A percentile compares a stretch with the other conserved stretches of the same genome.
Conservation (phyloP, 2,329 filamentous ascomycete species). For the Alternaria sp. region DNA sequence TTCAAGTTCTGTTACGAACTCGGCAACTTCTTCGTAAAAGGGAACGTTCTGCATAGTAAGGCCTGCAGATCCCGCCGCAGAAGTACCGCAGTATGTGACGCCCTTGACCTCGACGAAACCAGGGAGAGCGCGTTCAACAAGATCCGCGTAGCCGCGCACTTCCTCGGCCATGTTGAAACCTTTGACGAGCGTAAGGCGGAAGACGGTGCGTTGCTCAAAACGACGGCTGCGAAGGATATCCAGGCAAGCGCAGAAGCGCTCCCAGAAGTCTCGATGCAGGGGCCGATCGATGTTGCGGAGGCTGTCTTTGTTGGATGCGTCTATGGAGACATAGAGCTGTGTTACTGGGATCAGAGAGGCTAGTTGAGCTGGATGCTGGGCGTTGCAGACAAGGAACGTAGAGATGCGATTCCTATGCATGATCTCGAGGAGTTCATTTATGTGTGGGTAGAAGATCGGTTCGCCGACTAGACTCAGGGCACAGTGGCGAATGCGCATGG, state of each 20-base stretch:
- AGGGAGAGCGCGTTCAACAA: conserved; percentile 84
- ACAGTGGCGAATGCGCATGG: conserved; percentile 92
- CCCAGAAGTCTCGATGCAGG: conserved; percentile 96
- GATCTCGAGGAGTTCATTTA: conserved; percentile 88
- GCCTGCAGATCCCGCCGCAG: conserved; percentile 81
- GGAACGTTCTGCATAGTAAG: conserved; percentile 98
- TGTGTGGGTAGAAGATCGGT: conserved; percentile 98
- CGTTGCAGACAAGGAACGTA: conserved; percentile 95
- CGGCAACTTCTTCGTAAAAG: conserved; percentile 88
- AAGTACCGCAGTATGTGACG: conserved; percentile 95
- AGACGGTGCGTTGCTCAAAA: conserved; percentile 88
- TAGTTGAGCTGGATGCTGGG: conserved; percentile 92
- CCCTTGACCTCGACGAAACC: conserved; percentile 97
- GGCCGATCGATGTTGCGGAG: conserved; percentile 89
- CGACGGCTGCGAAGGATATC: conserved; percentile 87
- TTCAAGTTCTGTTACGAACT: conserved; percentile 81
- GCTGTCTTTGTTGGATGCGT: conserved; percentile 88
- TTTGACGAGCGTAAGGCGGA: conserved; percentile 93
- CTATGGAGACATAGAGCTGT: conserved; percentile 95
- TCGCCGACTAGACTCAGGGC: conserved; percentile 92
- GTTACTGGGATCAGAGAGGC: conserved; percentile 84
- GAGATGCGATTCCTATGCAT: conserved; percentile 88
- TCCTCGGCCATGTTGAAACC: conserved; percentile 98
- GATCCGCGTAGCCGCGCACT: conserved; percentile 84
- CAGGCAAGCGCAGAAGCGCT: conserved; percentile 88